Evolutionary conservation across 352 stramenopile species (phyloP).

Genomic region (Phytophthora capsici): DNA sequence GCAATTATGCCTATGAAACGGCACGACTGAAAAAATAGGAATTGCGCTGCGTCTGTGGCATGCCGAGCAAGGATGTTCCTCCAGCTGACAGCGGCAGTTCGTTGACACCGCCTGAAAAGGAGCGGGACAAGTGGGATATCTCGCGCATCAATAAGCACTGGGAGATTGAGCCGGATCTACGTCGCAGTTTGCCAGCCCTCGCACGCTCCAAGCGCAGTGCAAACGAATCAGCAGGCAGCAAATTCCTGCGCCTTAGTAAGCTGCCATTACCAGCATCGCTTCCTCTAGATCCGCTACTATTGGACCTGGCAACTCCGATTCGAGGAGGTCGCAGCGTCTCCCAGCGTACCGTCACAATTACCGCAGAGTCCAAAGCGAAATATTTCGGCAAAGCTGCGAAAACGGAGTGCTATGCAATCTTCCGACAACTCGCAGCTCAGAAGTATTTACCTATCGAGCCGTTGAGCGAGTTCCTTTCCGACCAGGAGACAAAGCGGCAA

Average conservation of each 20-base stretch:
- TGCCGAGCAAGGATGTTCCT: constrained; percentile 23
- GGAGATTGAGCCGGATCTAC: constrained; percentile 72
- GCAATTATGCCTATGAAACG: constrained; percentile 29
- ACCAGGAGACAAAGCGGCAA: constrained; percentile 36
- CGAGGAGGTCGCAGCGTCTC: constrained; percentile 32
- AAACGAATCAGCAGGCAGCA: constrained; percentile 57
- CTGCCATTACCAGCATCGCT: constrained; percentile 45
- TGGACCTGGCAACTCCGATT: constrained; percentile 41
- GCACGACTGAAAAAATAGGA: constrained; percentile 27
- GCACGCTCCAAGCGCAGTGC: constrained; percentile 56
- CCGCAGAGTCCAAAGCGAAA: constrained; percentile 63
- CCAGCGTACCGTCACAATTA: constrained; percentile 46
- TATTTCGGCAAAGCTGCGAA: constrained; percentile 68
- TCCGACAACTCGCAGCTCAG: constrained; percentile 69
- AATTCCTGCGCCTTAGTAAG: constrained; percentile 72
- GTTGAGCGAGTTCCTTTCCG: constrained; percentile 57
- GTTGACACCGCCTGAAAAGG: constrained; percentile 1
- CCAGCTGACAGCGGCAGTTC: constrained; percentile 6
- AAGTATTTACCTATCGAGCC: constrained; percentile 66
- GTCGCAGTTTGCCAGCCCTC: constrained; percentile 61
- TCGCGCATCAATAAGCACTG: constrained; percentile 75
- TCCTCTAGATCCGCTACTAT: constrained; percentile 34
- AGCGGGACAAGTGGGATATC: constrained; percentile 61
- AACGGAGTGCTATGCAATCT: constrained; percentile 65
- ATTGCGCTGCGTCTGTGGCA: neutral